Base-by-base conservation (phyloP, 2,329 filamentous ascomycete genomes). In the Phialophora macrospora region DNA sequence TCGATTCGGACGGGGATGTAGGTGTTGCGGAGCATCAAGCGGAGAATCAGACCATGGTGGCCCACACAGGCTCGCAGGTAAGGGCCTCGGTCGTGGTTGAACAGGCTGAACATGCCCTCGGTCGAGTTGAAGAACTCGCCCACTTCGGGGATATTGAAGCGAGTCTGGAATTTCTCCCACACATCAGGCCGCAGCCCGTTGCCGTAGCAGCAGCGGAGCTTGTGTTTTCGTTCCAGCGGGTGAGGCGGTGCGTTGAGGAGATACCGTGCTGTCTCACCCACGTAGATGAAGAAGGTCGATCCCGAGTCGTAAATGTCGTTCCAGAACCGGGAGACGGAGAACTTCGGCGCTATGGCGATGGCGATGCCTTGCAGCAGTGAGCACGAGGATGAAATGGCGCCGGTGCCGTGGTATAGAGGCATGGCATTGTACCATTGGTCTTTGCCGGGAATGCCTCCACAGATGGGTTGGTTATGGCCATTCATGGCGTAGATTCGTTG, bases 111-210 rank as follows among this genome's bases (percentile, higher is more conserved):
- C 57, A 91, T 82, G 32, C 90, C 89, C 76, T 93, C 90, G 1
- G 88, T 91, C 64, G 88, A 90, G 75, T 89, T 90, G 81, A 92
- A 93, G 78, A 93, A 92, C 75, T 93, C 90, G 66, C 80, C 81
- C 1, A 93, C 85, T 30, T 84, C 82, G 78, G 74, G 60, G 6
- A 81, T 71, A 20, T 76, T 77, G 69, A 77, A 77, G 3, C 75
- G 70, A 17, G 72, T 69, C 26, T 74, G 77, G 73, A 83, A 83
- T 41, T 75, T 77, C 55, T 81, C 77, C 81, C 81, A 83, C 51
- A 83, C 80, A 60, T 83, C 81, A 0, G 74, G 76, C 1, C 81
- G 76, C 9, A 84, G 70, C 0, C 82, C 82, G 58, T 84, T 84
- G 0, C 82, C 82, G n/a, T 72, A 71, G 2, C 79, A 80, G 0